Base-by-base conservation (phyloP, 2,329 filamentous ascomycete genomes). In the Pseudocercospora pini-densiflorae region DNA sequence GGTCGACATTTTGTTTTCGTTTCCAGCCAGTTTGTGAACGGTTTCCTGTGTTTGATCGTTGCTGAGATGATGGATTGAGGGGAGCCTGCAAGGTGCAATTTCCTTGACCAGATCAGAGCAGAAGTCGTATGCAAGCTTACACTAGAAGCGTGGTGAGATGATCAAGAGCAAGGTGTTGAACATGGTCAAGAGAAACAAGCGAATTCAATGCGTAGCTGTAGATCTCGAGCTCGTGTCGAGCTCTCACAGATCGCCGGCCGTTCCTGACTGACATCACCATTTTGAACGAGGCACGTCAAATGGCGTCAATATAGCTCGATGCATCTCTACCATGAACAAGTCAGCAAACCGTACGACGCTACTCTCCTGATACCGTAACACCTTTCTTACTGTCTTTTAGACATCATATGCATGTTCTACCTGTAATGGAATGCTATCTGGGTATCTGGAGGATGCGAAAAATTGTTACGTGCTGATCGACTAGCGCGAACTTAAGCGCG, bases 1-100 rank as follows among this genome's bases (percentile, higher is more conserved):
- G 12, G 66, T 62, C 9, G 70, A 64, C 70, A 71, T 71, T 23
- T 31, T 61, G 24, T 51, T 16, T 43, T 2, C 31, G 31, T 45
- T 24, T 47, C 8, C 31, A 27, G 27, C 61, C 61, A 63, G 29
- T 31, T 40, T 36, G 55, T 40, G 19, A 7, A 40, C 21, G n/a
- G 9, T 31, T 16, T 23, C 31, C 3, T 7, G 4, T 21, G 29
- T 21, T 58, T 16, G 31, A 19, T 40, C 21, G 21, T 29, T 3
- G 21, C 5, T 3, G 4, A 31, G 10, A 6, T 2, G 21, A n/a
- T 16, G 2, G 24, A 10, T 16, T 8, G 51, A 21, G 54, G 36
- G 9, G 4, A 21, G n/a, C 5, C n/a, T 23, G 55, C 53, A 55
- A 9, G 53, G 53, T 29, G 53, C 53, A n/a, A 55, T 31, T 8